A percentile compares a stretch with the other conserved stretches of the same genome.
Conservation (phyloP, 768 basidiomycete genomes). For the Boletellus ananiceps region DNA sequence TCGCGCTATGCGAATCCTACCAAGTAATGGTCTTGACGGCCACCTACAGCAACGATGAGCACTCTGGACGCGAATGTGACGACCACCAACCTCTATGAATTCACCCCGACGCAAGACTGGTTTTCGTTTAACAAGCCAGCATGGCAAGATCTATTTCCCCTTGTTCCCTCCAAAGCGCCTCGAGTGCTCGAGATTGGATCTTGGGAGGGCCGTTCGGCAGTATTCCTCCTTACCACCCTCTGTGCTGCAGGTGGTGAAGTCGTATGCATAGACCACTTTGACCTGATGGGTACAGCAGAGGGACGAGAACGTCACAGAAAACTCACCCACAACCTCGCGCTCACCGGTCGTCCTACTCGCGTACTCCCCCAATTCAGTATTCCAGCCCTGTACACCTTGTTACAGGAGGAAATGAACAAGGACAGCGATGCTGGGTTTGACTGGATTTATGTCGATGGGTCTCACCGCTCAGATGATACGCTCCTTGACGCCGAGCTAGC, state of each 20-base stretch:
- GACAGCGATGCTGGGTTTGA: conserved; percentile 42
- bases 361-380: conserved; percentile 50
- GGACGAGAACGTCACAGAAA: conserved; percentile 43
- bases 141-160: conserved; percentile 42
- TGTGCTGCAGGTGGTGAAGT: conserved; percentile 42
- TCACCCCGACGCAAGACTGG: conserved; percentile 55
- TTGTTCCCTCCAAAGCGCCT: conserved; percentile 36
- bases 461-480: conserved; percentile 56
- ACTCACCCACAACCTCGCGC: conserved; percentile 43
- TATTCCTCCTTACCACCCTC: conserved; percentile 48
- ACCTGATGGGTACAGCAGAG: conserved; percentile 44
- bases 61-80: neutral
- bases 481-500: conserved; percentile 56
- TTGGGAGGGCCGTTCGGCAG: conserved; percentile 61
- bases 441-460: conserved; percentile 58
- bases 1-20: neutral
- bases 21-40: neutral
- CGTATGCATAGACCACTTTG: conserved; percentile 57
- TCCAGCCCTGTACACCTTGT: conserved; percentile 44
- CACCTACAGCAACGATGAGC: conserved; percentile 13
- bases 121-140: conserved; percentile 41
- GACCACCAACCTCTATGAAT: conserved; percentile 29
- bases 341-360: conserved; percentile 42
- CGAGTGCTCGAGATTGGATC: conserved; percentile 55
- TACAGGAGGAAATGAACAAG: conserved; percentile 41